Evolutionary conservation across 352 stramenopile species (phyloP), one percentile per base, ranked within the genome.

Genomic region (Globisporangium takayamanum): DNA sequence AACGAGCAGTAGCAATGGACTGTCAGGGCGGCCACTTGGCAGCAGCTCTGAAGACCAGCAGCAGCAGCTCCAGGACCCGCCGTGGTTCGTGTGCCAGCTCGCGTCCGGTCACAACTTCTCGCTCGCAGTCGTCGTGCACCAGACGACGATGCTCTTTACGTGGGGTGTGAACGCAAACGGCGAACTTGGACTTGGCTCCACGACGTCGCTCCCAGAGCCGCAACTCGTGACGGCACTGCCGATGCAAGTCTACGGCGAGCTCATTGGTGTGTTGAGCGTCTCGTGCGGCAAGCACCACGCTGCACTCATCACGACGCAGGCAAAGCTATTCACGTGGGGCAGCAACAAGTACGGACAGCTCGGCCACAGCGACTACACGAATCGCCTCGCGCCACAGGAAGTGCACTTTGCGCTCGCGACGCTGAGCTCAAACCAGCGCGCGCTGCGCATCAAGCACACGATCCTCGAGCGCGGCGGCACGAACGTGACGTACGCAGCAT

Each of bases 261-360:
- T 63, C 1, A 46, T 87, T n/a, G 67, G 59, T 2, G 63, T 90
- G 28, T 36, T 73, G 11, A 69, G 72, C 14, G 58, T 91, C 12
- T 81, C 75, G 12, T 92, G 83, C 30, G 80, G 83, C 3, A 89
- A 91, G 62, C 80, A 90, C 53, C 83, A 92, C 62, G 72, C 67
- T 0, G 80, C 77, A 44, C 68, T 89, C 22, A 70, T 87, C 22
- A 92, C 80, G 5, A 70, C 67, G 15, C 67, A 81, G 22, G 77
- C 80, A 0, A 70, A 67, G 25, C 69, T 92, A 1, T 91, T 88
- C 56, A 89, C 80, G 15, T 92, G 83, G 78, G 78, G 83, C 15
- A 76, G 71, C 59, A 89, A 88, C 66, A 88, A 88, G 52, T 80
- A 84, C 53, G 82, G 80, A 11, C 82, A 92, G 37, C 66, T 92